A percentile compares a stretch with the other conserved stretches of the same genome.
Conservation (phyloP, 805 yeast species). For the Maudiozyma turicensis region DNA sequence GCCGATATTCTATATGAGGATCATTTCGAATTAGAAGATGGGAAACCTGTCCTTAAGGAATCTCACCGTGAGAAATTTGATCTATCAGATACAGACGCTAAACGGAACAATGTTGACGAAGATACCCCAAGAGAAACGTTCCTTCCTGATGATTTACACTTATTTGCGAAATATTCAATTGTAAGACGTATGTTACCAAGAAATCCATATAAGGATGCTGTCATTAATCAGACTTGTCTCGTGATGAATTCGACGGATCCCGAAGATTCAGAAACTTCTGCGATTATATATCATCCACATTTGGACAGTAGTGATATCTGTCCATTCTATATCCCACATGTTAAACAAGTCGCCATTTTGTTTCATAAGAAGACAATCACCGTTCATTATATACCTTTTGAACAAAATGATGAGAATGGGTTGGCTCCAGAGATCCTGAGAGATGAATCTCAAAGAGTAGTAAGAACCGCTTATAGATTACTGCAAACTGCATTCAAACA, state of each 20-base stretch:
- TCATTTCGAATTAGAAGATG: conserved; percentile 27
- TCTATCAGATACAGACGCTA: conserved; percentile 15
- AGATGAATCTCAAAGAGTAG: conserved; percentile 43
- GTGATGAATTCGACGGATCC: conserved; percentile 28
- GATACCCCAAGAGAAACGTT: conserved; percentile 29
- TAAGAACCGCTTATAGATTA: conserved; percentile 74
- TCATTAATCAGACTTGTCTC: conserved; percentile 78
- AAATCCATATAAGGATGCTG: conserved; percentile 75
- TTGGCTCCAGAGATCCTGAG: conserved; percentile 19
- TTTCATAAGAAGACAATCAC: conserved; percentile 42
- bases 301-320: conserved; percentile 45
- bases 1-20: conserved; percentile 67
- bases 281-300: conserved; percentile 76
- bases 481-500: conserved; percentile 75
- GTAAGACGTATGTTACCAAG: conserved; percentile 88
- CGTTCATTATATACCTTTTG: conserved; percentile 66
- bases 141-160: conserved; percentile 17
- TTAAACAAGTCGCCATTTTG: conserved; percentile 65
- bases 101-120: conserved; percentile 33
- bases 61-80: conserved; percentile 7
- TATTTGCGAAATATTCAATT: conserved; percentile 37
- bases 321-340: conserved; percentile 88
- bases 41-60: neutral
- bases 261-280: conserved; percentile 30
- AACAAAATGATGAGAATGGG: conserved; percentile 10